A percentile compares a stretch with the other conserved stretches of the same genome.
These are phyloP conservation scores for Aspergillus glaucus DNA, from an alignment of 2,329 filamentous ascomycete genomes.

Conservation along the genomic window DNA sequence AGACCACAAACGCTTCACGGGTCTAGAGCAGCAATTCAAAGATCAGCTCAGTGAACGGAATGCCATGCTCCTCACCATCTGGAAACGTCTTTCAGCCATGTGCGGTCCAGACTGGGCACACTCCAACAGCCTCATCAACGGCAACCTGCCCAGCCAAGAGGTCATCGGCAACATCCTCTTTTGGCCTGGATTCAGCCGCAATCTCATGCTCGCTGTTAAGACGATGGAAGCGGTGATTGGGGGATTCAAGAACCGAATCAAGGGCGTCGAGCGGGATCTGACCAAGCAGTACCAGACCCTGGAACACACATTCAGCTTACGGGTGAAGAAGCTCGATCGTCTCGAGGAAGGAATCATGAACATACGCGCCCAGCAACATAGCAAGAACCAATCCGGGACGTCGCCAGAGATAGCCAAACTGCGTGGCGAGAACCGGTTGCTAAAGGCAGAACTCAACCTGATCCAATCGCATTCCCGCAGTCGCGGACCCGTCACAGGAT, in stretches of 20 bases:
- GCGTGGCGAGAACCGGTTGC: constrained; percentile 53
- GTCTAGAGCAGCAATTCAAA: constrained; percentile 71
- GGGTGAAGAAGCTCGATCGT: constrained; percentile 78
- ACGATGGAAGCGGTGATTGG: constrained; percentile 74
- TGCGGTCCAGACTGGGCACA: constrained; percentile 92
- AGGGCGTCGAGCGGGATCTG: constrained; percentile 80
- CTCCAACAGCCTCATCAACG: constrained; percentile 80
- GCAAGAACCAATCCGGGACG: constrained; percentile 23
- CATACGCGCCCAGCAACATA: constrained; percentile 35
- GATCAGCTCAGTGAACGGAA: constrained; percentile 89
- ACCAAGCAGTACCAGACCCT: constrained; percentile 83
- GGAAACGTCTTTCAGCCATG: constrained; percentile 78
- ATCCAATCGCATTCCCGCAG: constrained; percentile 59
- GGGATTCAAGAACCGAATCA: constrained; percentile 72
- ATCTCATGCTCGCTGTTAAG: constrained; percentile 79
- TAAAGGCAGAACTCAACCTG: constrained; percentile 60
- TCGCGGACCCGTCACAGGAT: constrained; percentile 42
- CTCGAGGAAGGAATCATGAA: constrained; percentile 74
- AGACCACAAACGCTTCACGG: constrained; percentile 69
- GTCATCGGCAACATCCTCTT: constrained; percentile 74
- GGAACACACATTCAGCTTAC: constrained; percentile 70
- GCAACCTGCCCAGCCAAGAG: constrained; percentile 77
- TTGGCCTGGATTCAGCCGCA: constrained; percentile 77
- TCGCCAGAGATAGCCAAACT: constrained; percentile 54
- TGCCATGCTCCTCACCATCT: constrained; percentile 76